phyloP scores from a whole-genome alignment of 805 yeast genomes.

The Spathaspora sp. region DNA sequence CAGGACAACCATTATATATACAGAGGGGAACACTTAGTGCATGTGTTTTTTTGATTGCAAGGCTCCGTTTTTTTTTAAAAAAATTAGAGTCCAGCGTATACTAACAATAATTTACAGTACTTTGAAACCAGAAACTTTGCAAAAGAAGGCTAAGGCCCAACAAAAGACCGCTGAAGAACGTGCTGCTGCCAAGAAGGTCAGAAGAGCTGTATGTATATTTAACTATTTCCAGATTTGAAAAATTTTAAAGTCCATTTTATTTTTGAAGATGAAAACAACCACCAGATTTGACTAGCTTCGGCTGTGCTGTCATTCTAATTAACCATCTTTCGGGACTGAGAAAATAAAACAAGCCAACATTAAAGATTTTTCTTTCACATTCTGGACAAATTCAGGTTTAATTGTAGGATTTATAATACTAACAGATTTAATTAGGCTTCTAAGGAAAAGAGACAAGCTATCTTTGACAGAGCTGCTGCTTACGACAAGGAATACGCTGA shows the following conservation, averaged over 20 bases:
- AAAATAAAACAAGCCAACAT: constrained; percentile 13
- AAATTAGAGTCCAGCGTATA: constrained; percentile 5
- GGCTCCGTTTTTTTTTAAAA: background rate
- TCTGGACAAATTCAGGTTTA: background rate
- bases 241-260: constrained; percentile 4
- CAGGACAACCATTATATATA: constrained; percentile 3
- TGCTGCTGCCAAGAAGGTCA: constrained; percentile 75
- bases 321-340: constrained; percentile 89
- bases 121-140: constrained; percentile 79
- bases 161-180: constrained; percentile 73
- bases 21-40: constrained; percentile 7
- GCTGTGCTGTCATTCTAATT: constrained; percentile 71
- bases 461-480: constrained; percentile 93
- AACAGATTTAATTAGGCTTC: constrained; percentile 34
- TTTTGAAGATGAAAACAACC: constrained; percentile 53
- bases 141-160: constrained; percentile 77
- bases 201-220: constrained; percentile 70
- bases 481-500: constrained; percentile 92
- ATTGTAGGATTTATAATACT: constrained; percentile 17
- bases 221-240: background rate
- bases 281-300: constrained; percentile 58
- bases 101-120: constrained; percentile 27
- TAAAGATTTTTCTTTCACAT: background rate
- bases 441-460: constrained; percentile 58
- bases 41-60: background rate